phyloP scores from a whole-genome alignment of 2,329 filamentous ascomycete genomes.

The Penicillium glabrum region DNA sequence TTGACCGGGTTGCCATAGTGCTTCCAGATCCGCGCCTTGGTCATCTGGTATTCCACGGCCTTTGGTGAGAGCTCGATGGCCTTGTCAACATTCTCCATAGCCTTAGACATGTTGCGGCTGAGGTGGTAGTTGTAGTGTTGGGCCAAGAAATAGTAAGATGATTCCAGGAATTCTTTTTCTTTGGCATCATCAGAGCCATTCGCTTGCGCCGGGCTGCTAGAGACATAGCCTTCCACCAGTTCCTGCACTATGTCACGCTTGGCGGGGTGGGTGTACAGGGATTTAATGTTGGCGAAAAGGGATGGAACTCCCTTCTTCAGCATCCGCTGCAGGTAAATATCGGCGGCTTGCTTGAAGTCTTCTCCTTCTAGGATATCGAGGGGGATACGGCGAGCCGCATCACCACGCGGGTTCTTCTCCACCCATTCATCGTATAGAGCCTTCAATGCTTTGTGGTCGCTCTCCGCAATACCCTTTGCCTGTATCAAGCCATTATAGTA shows the following conservation, averaged over 20 bases:
- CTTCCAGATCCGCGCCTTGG: conserved; percentile 92
- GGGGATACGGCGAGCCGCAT: conserved; percentile 82
- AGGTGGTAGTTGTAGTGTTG: conserved; percentile 95
- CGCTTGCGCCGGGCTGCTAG: conserved; percentile 52
- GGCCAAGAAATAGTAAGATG: conserved; percentile 87
- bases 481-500: conserved; percentile 81
- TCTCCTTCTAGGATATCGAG: conserved; percentile 85
- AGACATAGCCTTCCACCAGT: conserved; percentile 75
- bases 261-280: conserved; percentile 73
- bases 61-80: conserved; percentile 76
- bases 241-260: conserved; percentile 78
- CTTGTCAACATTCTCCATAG: conserved; percentile 77
- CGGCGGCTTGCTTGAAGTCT: conserved; percentile 74
- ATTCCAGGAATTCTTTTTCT: conserved; percentile 66
- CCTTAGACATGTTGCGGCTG: conserved; percentile 80
- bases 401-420: conserved; percentile 75
- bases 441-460: conserved; percentile 65
- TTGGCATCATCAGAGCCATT: conserved; percentile 53
- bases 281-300: conserved; percentile 94
- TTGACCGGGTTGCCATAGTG: conserved; percentile 76
- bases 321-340: conserved; percentile 78
- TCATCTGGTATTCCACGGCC: conserved; percentile 90
- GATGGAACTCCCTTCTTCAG: conserved; percentile 91
- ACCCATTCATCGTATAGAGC: conserved; percentile 81
- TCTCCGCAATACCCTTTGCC: conserved; percentile 62